phyloP scores from a whole-genome alignment of 176 grass and related monocot genomes.

The Phyllostachys edulis region DNA sequence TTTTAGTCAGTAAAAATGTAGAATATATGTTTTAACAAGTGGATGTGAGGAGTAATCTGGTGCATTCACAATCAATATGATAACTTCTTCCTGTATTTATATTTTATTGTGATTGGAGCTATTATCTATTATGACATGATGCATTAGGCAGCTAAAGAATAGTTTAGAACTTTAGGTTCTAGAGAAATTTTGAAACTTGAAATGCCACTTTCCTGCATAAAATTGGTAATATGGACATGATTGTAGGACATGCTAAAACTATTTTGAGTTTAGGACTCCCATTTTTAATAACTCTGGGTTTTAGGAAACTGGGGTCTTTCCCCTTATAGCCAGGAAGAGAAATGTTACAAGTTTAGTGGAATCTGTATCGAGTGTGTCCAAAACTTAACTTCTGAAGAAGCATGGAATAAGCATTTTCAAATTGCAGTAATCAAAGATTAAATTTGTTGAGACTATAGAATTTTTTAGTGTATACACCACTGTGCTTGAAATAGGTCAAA shows the following conservation, averaged over 20 bases:
- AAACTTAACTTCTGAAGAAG: background rate
- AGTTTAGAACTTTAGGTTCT: background rate
- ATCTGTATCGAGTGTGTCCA: background rate
- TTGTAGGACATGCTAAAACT: background rate
- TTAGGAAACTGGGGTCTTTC: background rate
- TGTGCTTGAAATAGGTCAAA: background rate
- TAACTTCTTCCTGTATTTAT: background rate
- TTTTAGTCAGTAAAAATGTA: background rate
- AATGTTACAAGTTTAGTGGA: background rate
- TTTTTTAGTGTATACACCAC: background rate
- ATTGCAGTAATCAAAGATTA: constrained; percentile 16
- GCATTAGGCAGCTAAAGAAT: background rate
- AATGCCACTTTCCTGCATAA: background rate
- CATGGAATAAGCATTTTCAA: background rate
- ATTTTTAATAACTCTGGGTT: background rate
- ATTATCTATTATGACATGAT: background rate
- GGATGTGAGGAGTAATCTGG: too few relatives aligned
- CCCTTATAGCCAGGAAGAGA: background rate
- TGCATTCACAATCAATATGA: background rate
- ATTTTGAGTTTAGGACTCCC: background rate
- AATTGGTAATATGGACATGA: background rate
- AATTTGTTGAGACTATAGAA: background rate
- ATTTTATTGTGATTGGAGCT: background rate
- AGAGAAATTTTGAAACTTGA: constrained; percentile 3
- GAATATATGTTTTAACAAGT: background rate